These are phyloP conservation scores for Phaffia tasmanica DNA, from an alignment of 768 basidiomycete genomes.

Conservation along the genomic window DNA sequence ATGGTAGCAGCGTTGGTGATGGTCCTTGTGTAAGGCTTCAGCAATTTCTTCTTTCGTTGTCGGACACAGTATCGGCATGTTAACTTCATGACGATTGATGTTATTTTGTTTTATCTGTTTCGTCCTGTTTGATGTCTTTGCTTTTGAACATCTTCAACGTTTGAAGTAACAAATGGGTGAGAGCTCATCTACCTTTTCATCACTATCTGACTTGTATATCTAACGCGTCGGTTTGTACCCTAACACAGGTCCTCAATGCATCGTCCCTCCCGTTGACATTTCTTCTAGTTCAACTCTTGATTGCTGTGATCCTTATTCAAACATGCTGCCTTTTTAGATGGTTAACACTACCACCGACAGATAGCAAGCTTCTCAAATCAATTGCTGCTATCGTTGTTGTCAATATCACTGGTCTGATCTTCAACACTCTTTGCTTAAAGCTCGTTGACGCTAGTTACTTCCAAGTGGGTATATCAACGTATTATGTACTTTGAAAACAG, in stretches of 20 bases:
- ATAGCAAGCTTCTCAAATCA: conserved; percentile 10
- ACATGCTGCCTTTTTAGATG: conserved; percentile 38
- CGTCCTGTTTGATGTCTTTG: background rate
- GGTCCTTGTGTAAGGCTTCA: conserved; percentile 33
- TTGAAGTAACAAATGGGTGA: conserved; percentile 50
- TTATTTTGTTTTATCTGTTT: background rate
- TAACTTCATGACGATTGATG: conserved; percentile 17
- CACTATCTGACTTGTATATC: background rate
- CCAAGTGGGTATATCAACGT: conserved; percentile 45
- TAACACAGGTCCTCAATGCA: conserved; percentile 52
- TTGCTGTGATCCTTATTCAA: conserved; percentile 57
- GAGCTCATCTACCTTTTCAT: background rate
- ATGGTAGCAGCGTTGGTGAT: conserved; percentile 64
- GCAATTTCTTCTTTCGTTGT: conserved; percentile 35
- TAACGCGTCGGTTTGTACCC: background rate
- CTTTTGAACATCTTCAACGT: background rate
- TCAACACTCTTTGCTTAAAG: conserved; percentile 66
- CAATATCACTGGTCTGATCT: conserved; percentile 62
- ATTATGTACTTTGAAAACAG: background rate
- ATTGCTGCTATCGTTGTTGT: conserved; percentile 39
- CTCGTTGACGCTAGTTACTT: conserved; percentile 73
- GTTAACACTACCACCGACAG: conserved; percentile 26
- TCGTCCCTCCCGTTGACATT: conserved; percentile 57
- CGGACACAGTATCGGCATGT: background rate
- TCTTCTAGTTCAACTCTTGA: conserved; percentile 55